Evolutionary conservation across 2,329 filamentous ascomycete genomes (phyloP).

Genomic region (Aspergillus sp.): DNA sequence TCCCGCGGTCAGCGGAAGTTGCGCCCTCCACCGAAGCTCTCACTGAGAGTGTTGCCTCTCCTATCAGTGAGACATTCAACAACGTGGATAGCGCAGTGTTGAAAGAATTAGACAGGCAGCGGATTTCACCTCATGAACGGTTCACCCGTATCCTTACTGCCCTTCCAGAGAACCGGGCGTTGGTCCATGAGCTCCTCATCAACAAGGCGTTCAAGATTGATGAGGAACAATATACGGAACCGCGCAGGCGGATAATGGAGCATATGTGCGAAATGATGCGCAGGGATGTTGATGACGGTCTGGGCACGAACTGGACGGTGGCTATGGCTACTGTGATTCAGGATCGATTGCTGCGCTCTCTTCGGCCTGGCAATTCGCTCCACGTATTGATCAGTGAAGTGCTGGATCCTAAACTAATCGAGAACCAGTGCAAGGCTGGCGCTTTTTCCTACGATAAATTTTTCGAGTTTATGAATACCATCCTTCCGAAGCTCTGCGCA

Average conservation of each 20-base stretch:
- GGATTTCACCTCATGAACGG: slow-evolving; percentile 41
- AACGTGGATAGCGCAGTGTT: slow-evolving; percentile 37
- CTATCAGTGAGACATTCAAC: slow-evolving; percentile 45
- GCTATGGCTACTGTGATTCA: slow-evolving; percentile 68
- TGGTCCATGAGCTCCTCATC: slow-evolving; percentile 66
- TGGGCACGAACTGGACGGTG: slow-evolving; percentile 61
- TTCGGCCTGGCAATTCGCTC: slow-evolving; percentile 63
- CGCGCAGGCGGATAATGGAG: slow-evolving; percentile 59
- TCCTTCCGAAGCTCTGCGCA: slow-evolving; percentile 65
- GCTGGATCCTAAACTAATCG: slow-evolving; percentile 60
- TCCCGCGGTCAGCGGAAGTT: slow-evolving; percentile 56
- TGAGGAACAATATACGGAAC: slow-evolving; percentile 49
- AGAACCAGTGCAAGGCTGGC: slow-evolving; percentile 59
- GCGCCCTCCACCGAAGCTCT: slow-evolving; percentile 35
- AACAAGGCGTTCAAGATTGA: slow-evolving; percentile 66
- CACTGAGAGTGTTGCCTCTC: slow-evolving; percentile 41
- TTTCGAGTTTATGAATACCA: slow-evolving; percentile 63
- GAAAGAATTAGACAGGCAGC: slow-evolving; percentile 38
- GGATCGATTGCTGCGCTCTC: slow-evolving; percentile 59
- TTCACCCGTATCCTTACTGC: slow-evolving; percentile 58
- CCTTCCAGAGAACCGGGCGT: slow-evolving; percentile 61
- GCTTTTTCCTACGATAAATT: slow-evolving; percentile 66
- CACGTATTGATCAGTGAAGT: slow-evolving; percentile 62
- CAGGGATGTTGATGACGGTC: slow-evolving; percentile 56
- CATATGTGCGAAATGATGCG: slow-evolving; percentile 62